Base-by-base conservation (phyloP, 2,329 filamentous ascomycete species). In the Mycogone perniciosa region DNA sequence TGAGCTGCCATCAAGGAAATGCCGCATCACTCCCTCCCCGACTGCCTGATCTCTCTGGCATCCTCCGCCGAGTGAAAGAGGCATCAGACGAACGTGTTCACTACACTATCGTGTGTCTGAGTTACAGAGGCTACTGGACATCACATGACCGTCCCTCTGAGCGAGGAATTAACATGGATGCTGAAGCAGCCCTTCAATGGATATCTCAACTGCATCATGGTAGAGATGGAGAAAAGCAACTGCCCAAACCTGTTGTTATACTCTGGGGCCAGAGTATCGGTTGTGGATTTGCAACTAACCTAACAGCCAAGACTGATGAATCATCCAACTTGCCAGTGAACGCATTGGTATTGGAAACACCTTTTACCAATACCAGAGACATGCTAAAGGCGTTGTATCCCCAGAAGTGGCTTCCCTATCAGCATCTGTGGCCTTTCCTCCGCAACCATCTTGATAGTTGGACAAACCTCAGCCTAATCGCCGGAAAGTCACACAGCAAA, bases 231-330 rank as follows among this genome's bases (percentile, higher is more conserved):
- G 55, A 55, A 43, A 31, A 51, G 44, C 38, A 54, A 37, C 29
- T 46, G 20, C 57, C 45, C 52, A 64, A 57, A 43, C 67, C 71
- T 11, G 60, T 70, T 6, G 54, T 88, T 1, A 61, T 89, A 1
- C 67, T 91, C 8, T 91, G 87, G 86, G 87, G 87, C 0, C 87
- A 91, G 64, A 89, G 84, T 56, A 82, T 91, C 48, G 88, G 88
- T 1, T 80, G 83, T 29, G 87, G 84, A 1, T 79, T 91, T 39
- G 86, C 84, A 9, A 83, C 82, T 11, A 82, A 79, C 46, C 75
- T 84, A 2, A 76, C 80, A 50, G 69, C 60, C 43, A 59, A 60
- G 52, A 60, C 58, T 2, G 40, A 56, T 31, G 59, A 70, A 38
- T 67, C 68, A 4, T 49, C 70, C 2, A 72, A 66, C 54, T 70